phyloP scores from a whole-genome alignment of 208 protist genomes.

The Wallacemonas sp. region DNA sequence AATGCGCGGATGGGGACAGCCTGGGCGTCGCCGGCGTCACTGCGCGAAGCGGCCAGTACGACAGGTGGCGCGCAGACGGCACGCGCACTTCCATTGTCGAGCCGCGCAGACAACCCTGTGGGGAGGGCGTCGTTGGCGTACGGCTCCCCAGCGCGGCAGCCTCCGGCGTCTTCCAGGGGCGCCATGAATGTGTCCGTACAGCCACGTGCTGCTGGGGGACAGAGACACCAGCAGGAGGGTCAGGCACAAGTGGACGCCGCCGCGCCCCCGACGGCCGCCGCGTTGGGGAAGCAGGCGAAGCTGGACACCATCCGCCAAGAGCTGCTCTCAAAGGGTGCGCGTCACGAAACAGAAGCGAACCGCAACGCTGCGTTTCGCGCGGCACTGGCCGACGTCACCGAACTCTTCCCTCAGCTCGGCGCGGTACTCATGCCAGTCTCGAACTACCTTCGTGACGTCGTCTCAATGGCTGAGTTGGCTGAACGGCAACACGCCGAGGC shows the following conservation, averaged over 20 bases:
- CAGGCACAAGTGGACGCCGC: too few species aligned
- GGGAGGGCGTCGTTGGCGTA: too few species aligned
- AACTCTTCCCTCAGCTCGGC: constrained; percentile 38
- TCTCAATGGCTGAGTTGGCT: constrained; percentile 3
- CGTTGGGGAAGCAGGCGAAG: constrained; percentile 9
- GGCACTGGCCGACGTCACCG: constrained; percentile 30
- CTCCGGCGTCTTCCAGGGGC: background rate
- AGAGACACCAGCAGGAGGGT: too few species aligned
- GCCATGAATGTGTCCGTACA: too few species aligned
- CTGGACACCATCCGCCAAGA: constrained; percentile 33
- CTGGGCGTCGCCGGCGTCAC: constrained; percentile 7
- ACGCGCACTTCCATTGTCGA: too few species aligned
- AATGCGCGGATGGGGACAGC: constrained; percentile 7
- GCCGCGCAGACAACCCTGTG: too few species aligned
- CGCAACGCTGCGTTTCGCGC: constrained; percentile 29
- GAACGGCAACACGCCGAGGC: constrained; percentile 25
- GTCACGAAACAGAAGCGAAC: constrained; percentile 29
- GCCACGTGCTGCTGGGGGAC: too few species aligned
- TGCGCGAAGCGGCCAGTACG: background rate
- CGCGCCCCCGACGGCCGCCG: background rate
- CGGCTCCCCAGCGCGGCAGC: constrained; percentile 2
- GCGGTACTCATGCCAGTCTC: constrained; percentile 18
- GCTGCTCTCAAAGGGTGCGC: constrained; percentile 24
- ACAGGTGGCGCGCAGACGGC: background rate
- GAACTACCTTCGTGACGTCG: constrained; percentile 43